phyloP scores from a whole-genome alignment of 2,329 filamentous ascomycete genomes.

The Emericellopsis atlantica region DNA sequence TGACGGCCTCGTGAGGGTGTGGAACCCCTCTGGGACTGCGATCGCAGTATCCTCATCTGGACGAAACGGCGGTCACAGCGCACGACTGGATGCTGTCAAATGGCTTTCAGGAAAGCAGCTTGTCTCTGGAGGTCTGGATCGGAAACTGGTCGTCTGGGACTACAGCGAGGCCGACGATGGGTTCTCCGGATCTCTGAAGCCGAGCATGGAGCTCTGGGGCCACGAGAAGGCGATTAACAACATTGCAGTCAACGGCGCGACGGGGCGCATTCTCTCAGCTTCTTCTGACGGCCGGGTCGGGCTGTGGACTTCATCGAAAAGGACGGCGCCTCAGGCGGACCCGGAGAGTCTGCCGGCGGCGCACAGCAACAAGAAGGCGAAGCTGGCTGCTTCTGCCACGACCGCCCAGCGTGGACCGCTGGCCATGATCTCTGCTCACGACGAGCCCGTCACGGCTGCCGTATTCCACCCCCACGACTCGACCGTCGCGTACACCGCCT shows the following conservation, averaged over 20 bases:
- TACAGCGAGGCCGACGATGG: slow-evolving; percentile 57
- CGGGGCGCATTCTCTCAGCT: slow-evolving; percentile 71
- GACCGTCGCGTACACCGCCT: slow-evolving; percentile 83
- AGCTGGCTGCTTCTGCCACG: slow-evolving; percentile 32
- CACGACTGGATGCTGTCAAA: slow-evolving; percentile 68
- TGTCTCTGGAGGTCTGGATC: slow-evolving; percentile 73
- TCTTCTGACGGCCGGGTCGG: slow-evolving; percentile 74
- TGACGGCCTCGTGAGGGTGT: slow-evolving; percentile 78
- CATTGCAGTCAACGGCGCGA: slow-evolving; percentile 59
- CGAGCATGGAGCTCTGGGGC: slow-evolving; percentile 71
- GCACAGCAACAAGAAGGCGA: slow-evolving; percentile 64
- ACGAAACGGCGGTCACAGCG: slow-evolving; percentile 59
- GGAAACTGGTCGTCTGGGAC: slow-evolving; percentile 81
- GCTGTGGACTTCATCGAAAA: slow-evolving; percentile 77
- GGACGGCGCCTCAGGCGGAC: slow-evolving; percentile 62
- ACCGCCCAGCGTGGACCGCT: slow-evolving; percentile 69
- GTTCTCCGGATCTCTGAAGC: slow-evolving; percentile 50
- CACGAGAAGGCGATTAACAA: slow-evolving; percentile 65
- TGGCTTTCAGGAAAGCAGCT: slow-evolving; percentile 71
- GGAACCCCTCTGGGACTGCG: slow-evolving; percentile 80
- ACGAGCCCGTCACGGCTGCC: slow-evolving; percentile 61
- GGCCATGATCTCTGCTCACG: slow-evolving; percentile 59
- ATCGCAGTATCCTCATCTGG: slow-evolving; percentile 61
- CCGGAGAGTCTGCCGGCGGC: slow-evolving; percentile 54
- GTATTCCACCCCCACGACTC: slow-evolving; percentile 76